Evolutionary conservation across 2,329 filamentous ascomycete species (phyloP), one percentile per base, ranked within the genome.

Genomic region (Ophiostoma australiae): DNA sequence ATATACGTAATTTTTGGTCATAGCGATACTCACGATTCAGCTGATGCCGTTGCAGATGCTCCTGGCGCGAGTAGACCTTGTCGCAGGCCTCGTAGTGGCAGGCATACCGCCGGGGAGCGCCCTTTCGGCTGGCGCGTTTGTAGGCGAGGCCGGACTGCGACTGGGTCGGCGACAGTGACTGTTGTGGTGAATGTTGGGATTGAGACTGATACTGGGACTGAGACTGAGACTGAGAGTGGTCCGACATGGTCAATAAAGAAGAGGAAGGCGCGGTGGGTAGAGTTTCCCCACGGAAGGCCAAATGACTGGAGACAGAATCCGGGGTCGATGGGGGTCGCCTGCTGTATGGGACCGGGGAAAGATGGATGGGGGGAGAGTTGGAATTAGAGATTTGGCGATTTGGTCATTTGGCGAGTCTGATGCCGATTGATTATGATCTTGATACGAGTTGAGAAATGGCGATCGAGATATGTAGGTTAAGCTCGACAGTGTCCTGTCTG

Each of bases 1-100:
- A 23, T 55, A 17, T 4, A 61, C 13, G 3, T 31, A 61, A 10
- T 39, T 11, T 1, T 31, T 31, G 27, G 3, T 39, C 7, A 55
- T 23, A 23, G n/a, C 3, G 10, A 52, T 23, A 23, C 48, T 55
- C n/a, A 63, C 58, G 91, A 78, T 94, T 94, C 77, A 94, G 79
- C 81, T 94, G 90, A 80, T 94, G 91, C 68, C 91, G 84, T 80
- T 93, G 92, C 71, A 94, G 84, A 80, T 94, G 91, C 79, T 94
- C 91, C 10, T 91, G 90, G 73, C 91, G 84, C 70, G 91, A 93
- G 79, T 94, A 94, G 72, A 89, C 85, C 84, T 93, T 94, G 74
- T 90, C 90, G 79, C 91, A 95, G 88, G 85, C 78, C 89, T 87
- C 27, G 87, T 86, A 66, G 63, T 66, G 63, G 79, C 91, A 94